phyloP scores from a whole-genome alignment of 2,329 filamentous ascomycete genomes.

The Phialophora chinensis region DNA sequence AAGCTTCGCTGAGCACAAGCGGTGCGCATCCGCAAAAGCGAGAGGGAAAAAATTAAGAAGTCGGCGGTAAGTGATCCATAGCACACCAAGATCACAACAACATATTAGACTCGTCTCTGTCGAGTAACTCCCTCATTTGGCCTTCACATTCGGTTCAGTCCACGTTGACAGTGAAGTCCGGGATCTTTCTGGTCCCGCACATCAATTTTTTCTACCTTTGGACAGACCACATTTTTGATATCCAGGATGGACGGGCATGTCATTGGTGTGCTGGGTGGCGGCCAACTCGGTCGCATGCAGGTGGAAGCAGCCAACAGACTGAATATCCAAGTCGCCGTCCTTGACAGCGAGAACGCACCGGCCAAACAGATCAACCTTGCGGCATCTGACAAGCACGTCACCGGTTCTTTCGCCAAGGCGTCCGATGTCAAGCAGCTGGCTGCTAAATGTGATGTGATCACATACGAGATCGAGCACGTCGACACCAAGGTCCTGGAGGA shows the following conservation, averaged over 20 bases:
- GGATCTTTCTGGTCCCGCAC: neutral
- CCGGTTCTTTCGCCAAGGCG: constrained; percentile 81
- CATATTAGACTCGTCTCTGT: neutral
- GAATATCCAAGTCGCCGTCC: constrained; percentile 77
- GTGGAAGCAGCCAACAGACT: constrained; percentile 82
- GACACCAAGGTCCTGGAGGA: constrained; percentile 81
- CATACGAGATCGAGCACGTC: constrained; percentile 92
- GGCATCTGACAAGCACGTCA: constrained; percentile 63
- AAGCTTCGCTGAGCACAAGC: constrained; percentile 1
- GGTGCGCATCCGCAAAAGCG: neutral
- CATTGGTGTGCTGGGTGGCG: constrained; percentile 63
- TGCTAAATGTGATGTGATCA: constrained; percentile 74
- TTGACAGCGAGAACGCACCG: constrained; percentile 76
- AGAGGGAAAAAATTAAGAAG: neutral
- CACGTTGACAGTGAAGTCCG: neutral
- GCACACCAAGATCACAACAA: neutral
- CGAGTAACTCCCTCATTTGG: neutral
- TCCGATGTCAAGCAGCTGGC: constrained; percentile 77
- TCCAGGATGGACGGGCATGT: constrained; percentile 32
- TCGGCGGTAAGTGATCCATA: neutral
- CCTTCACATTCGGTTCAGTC: neutral
- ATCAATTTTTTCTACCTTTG: neutral
- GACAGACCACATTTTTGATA: neutral
- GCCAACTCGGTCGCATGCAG: constrained; percentile 91
- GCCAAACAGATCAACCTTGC: constrained; percentile 75